A percentile compares a stretch with the other conserved stretches of the same genome.
Evolutionary conservation across 2,329 filamentous ascomycete genomes (phyloP).

Genomic region (Neonectria neomacrospora): DNA sequence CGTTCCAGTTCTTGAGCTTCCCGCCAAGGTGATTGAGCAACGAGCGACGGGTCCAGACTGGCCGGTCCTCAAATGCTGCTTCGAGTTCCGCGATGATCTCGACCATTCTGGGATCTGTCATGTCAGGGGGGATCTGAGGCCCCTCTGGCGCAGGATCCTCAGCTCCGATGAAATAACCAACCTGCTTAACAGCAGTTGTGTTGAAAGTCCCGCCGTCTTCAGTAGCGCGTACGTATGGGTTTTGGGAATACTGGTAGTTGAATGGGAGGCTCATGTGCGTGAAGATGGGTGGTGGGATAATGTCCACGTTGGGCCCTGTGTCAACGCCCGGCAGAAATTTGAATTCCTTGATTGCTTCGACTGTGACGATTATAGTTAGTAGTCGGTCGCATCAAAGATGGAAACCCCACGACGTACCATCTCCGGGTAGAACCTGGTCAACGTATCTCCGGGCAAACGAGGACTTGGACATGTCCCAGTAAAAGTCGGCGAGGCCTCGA

Average conservation of each 20-base stretch:
- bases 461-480: conserved; percentile 77
- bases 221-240: conserved; percentile 76
- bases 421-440: conserved; percentile 75
- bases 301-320: conserved; percentile 69
- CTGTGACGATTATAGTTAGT: conserved; percentile 44
- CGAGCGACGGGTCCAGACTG: conserved; percentile 87
- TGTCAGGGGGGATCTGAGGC: conserved; percentile 69
- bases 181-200: conserved; percentile 67
- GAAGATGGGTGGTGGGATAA: conserved; percentile 84
- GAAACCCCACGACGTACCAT: conserved; percentile 62
- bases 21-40: conserved; percentile 77
- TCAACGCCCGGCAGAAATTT: conserved; percentile 72
- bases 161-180: conserved; percentile 68
- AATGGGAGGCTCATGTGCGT: conserved; percentile 80
- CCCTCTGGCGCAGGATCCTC: conserved; percentile 70
- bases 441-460: conserved; percentile 77
- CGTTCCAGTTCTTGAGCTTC: conserved; percentile 62
- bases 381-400: neutral
- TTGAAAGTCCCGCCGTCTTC: conserved; percentile 67
- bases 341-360: conserved; percentile 69
- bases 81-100: conserved; percentile 72
- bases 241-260: conserved; percentile 86
- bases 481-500: conserved; percentile 87
- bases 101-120: conserved; percentile 70
- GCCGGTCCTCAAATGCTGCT: conserved; percentile 75